Evolutionary conservation across 257 asterid species (phyloP), one percentile per base, ranked within the genome.

Genomic region (Prunella vulgaris): DNA sequence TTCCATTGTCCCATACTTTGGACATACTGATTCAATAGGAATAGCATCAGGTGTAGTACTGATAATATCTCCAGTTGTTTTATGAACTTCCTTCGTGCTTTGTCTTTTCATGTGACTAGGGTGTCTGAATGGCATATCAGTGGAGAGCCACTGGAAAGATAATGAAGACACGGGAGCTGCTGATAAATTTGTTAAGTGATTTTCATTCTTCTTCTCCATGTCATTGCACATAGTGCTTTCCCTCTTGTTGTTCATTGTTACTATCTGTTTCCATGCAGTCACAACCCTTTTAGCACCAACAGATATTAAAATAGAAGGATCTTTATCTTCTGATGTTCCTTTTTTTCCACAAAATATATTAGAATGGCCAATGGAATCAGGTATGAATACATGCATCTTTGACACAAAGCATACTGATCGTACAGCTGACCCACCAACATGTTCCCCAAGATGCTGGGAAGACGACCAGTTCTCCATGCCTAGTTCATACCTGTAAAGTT

Each of bases 241-340:
- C 71, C 71, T 77, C 68, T 68, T 78, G 70, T 82, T 73, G 67
- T 66, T 68, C 59, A 60, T 63, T 21, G 37, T 72, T 74, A 70
- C 63, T 65, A 78, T 79, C 74, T 79, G 89, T 75, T 86, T 90
- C 99, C 99, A 93, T 78, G 89, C 97, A 72, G 99, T 88, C 66
- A 90, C 85, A 62, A 93, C 99, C 79, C 96, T 85, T 78, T 93
- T 93, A 73, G 99, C 95, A 76, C 99, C 97, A 71, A 93, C 99
- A 64, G 99, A 93, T 73, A 93, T 81, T 65, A 93, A 82, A 63
- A 93, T 79, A 35, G 54, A 79, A 60, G 84, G 84, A 73, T 83
- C 88, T 51, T 54, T 74, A 71, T 75, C 84, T 67, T 79, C 86
- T 60, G 65, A 56, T 22, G 73, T 66, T 57, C 61, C 77, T 5